Conservation (phyloP, 495 filamentous ascomycete genomes). For the Melanomma pulvis-pyrius region DNA sequence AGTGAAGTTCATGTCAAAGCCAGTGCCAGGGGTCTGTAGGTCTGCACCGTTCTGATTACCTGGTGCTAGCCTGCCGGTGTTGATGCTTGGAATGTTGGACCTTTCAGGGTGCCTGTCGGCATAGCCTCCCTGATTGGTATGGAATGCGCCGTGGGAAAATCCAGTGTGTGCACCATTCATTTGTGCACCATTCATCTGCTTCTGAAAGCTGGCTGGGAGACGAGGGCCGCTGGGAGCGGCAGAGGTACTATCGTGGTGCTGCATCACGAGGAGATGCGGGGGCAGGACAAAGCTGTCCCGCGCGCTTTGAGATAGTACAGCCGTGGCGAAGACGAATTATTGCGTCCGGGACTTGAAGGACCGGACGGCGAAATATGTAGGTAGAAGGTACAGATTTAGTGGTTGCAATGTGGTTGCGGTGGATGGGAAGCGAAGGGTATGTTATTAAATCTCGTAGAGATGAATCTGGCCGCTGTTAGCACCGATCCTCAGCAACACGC, state of each 20-base stretch:
- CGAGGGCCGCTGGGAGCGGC: constrained; percentile 62
- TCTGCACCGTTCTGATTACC: constrained; percentile 65
- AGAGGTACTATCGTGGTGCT: constrained; percentile 69
- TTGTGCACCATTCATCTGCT: constrained; percentile 70
- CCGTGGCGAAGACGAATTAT: constrained; percentile 65
- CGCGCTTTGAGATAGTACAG: constrained; percentile 65
- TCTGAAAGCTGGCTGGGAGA: constrained; percentile 55
- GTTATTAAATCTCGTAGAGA: constrained; percentile 30
- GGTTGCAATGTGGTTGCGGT: constrained; percentile 4
- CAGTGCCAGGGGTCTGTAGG: constrained; percentile 83
- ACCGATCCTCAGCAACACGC: not conserved
- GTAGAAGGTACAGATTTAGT: constrained; percentile 14
- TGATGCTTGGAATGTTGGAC: constrained; percentile 89
- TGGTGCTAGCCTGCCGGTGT: constrained; percentile 65
- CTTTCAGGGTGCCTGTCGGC: constrained; percentile 80
- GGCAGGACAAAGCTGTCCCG: constrained; percentile 76
- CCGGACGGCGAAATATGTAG: constrained; percentile 39
- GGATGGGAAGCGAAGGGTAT: constrained; percentile 20
- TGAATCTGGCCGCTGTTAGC: constrained; percentile 9
- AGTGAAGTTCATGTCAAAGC: constrained; percentile 97
- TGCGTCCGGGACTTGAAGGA: constrained; percentile 37
- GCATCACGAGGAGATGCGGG: constrained; percentile 84
- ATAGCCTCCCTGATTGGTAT: constrained; percentile 74
- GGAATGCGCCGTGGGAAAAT: constrained; percentile 89
- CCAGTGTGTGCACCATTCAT: constrained; percentile 74